These are phyloP conservation scores for Epichloe brachyelytri DNA, from an alignment of 2,329 filamentous ascomycete species.

Conservation along the genomic window DNA sequence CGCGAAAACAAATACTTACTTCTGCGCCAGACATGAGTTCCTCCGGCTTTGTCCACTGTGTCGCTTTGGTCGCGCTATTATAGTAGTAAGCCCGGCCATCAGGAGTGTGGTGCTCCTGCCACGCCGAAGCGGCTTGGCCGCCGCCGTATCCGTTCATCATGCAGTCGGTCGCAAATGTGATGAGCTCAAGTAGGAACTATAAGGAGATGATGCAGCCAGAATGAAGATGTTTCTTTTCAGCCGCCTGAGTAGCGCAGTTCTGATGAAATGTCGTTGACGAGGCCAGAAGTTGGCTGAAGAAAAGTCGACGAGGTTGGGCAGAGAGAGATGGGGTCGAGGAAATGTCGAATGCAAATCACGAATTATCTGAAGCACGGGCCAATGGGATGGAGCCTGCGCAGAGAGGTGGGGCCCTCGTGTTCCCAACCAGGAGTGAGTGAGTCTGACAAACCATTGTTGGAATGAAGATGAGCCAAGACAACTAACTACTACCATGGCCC, in stretches of 20 bases:
- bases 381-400: not conserved
- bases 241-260: not conserved
- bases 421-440: not conserved
- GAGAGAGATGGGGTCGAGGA: not conserved
- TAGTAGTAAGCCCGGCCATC: conserved; percentile 88
- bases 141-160: conserved; percentile 47
- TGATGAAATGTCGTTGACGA: not conserved
- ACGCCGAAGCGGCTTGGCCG: conserved; percentile 40
- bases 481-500: not conserved
- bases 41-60: conserved; percentile 88
- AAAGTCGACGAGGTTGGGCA: not conserved
- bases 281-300: not conserved
- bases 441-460: not conserved
- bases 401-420: not conserved
- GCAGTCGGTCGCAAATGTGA: conserved; percentile 1
- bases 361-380: not conserved
- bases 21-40: conserved; percentile 77
- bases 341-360: not conserved
- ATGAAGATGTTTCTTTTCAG: not conserved
- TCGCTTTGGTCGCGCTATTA: conserved; percentile 72
- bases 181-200: not conserved
- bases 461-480: not conserved
- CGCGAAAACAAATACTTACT: conserved; percentile 32
- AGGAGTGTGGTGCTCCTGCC: conserved; percentile 69
- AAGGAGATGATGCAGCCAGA: not conserved